These are phyloP conservation scores for Dimocarpus longan DNA, from an alignment of 345 rosid species.

Conservation along the genomic window DNA sequence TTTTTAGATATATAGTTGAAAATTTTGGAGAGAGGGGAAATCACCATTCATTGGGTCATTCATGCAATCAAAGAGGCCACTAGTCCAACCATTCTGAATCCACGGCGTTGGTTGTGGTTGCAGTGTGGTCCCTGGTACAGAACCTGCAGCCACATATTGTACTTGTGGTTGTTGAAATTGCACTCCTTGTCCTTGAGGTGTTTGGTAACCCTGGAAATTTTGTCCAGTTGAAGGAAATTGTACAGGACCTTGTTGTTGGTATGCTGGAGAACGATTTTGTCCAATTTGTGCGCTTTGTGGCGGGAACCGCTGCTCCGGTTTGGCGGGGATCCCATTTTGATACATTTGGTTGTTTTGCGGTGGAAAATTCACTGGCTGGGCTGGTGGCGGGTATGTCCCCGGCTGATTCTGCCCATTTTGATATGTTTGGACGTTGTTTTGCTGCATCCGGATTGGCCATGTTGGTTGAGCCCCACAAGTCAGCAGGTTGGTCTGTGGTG, in stretches of 20 bases:
- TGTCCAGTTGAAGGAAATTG: too few relatives aligned
- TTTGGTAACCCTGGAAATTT: not conserved
- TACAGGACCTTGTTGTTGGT: not conserved
- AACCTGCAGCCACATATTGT: not conserved
- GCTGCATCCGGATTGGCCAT: slow-evolving; percentile 7
- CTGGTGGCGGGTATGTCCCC: not conserved
- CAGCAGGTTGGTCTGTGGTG: slow-evolving; percentile 4
- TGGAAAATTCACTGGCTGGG: too few relatives aligned
- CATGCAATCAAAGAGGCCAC: slow-evolving; percentile 65
- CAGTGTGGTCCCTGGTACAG: slow-evolving; percentile 29
- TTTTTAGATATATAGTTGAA: not conserved
- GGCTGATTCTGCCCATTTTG: slow-evolving; percentile 10
- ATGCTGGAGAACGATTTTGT: not conserved
- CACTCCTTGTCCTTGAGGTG: not conserved
- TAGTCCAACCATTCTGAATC: slow-evolving; percentile 46
- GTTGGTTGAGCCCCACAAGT: slow-evolving; percentile 11
- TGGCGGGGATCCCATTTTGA: not conserved
- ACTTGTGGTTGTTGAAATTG: not conserved
- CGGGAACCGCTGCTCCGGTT: slow-evolving; percentile 19
- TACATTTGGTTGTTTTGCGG: not conserved
- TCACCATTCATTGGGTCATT: slow-evolving; percentile 67
- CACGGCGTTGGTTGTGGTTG: not conserved
- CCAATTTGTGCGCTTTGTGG: not conserved
- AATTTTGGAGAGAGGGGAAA: not conserved
- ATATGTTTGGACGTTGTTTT: not conserved